Base-by-base conservation (phyloP, 2,329 filamentous ascomycete species). In the Scytalidium lignicola region DNA sequence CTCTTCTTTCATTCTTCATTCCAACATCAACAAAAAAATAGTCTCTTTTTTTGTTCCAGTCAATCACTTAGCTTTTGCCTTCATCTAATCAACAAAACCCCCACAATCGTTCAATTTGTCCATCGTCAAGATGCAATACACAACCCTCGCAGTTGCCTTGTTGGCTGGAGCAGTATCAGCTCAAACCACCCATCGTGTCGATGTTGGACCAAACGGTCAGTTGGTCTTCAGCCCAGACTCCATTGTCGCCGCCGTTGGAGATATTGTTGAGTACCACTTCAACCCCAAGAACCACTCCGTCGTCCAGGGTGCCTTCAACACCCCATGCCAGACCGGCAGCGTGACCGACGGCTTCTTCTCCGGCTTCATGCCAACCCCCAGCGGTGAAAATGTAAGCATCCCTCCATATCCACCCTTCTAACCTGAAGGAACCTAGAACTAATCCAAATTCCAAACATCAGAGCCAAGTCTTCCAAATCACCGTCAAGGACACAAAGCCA, bases 211-310 rank as follows among this genome's bases (percentile, higher is more conserved):
- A 5, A 43, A 52, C 39, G 61, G 59, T 19, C 59, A 56, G 7
- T 69, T 80, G 26, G 61, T 59, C 44, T 82, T 80, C 63, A 67
- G 71, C 44, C 79, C 79, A 1, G 67, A 73, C 52, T 73, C 70
- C 54, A 65, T 79, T 39, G 70, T 69, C 2, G 78, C 77, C 17
- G 62, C 66, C 10, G 50, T 71, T 7, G 78, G 76, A 51, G 74
- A 78, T 51, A 54, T 74, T 3, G 61, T 82, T 50, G 75, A 80
- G 65, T 82, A 74, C 67, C 73, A 76, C 58, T 81, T 75, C 68
- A 72, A 71, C 53, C 71, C 76, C 8, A 60, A 56, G 50, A 77
- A 74, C 65, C 22, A 42, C 32, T 22, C 21, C 15, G 45, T 41
- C 6, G 32, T 42, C 2, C 46, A 42, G 21, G 39, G 46, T 19